Evolutionary conservation across 306 rosid species (phyloP).

Genomic region (Trichosanthes cucumerina): DNA sequence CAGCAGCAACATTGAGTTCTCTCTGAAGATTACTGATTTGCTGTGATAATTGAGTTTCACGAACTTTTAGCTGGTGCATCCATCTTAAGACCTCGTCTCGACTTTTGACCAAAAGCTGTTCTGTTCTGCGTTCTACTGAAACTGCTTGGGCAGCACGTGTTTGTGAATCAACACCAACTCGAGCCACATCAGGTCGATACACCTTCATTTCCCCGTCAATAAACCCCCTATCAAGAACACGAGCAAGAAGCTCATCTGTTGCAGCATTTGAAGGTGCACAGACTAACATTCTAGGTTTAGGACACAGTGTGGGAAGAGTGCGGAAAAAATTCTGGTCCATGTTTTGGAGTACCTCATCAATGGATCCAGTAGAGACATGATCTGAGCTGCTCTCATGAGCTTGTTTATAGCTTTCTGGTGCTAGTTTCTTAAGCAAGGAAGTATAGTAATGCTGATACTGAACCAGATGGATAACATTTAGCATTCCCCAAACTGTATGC

Average conservation of each 20-base stretch:
- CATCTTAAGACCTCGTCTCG: constrained; percentile 76
- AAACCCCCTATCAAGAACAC: constrained; percentile 95
- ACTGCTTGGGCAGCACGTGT: constrained; percentile 99
- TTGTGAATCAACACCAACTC: constrained; percentile 98
- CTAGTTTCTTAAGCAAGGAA: constrained; percentile 88
- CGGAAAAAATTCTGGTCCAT: constrained; percentile 96
- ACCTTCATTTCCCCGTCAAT: constrained; percentile 99
- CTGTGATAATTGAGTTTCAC: constrained; percentile 67
- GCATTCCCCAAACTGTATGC: constrained; percentile 99
- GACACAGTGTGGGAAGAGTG: constrained; percentile 87
- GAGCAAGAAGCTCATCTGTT: constrained; percentile 96
- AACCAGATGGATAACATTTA: constrained; percentile 95
- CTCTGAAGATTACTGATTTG: constrained; percentile 73
- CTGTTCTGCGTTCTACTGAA: constrained; percentile 97
- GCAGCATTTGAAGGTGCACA: constrained; percentile 99
- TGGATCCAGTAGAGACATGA: constrained; percentile 58
- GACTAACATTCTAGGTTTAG: constrained; percentile 96
- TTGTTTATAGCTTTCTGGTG: constrained; percentile 98
- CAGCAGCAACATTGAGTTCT: constrained; percentile 86
- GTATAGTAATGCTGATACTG: constrained; percentile 97
- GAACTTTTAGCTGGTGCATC: constrained; percentile 85
- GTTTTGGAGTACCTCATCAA: constrained; percentile 92
- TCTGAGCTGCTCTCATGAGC: constrained; percentile 70
- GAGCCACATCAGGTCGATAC: constrained; percentile 96
- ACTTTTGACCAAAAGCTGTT: constrained; percentile 77